These are phyloP conservation scores for Neoarthrinium moseri DNA, from an alignment of 2,329 filamentous ascomycete species.

Conservation along the genomic window DNA sequence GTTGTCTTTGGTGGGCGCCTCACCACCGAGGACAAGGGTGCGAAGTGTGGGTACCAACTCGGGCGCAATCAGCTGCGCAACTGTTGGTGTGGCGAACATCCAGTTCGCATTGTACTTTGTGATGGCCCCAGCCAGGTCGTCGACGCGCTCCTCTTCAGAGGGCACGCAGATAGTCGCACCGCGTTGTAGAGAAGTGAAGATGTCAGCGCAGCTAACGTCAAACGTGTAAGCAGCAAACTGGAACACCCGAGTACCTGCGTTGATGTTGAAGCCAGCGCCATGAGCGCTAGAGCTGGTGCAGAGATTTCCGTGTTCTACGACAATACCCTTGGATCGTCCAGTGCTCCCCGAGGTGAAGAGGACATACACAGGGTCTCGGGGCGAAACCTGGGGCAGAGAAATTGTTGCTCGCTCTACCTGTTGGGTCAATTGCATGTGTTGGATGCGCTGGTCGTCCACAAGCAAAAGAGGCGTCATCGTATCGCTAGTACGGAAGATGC, in stretches of 20 bases:
- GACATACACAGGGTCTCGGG: slow-evolving; percentile 6
- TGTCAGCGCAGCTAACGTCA: slow-evolving; percentile 1
- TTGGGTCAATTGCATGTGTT: no score
- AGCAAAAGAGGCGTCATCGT: no score
- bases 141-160: background rate
- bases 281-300: slow-evolving; percentile 1
- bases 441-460: no score
- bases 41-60: slow-evolving; percentile 1
- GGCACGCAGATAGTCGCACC: slow-evolving; percentile 4
- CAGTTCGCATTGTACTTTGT: background rate
- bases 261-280: background rate
- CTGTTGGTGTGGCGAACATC: background rate
- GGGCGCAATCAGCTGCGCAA: background rate
- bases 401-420: no score
- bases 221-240: slow-evolving; percentile 5
- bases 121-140: background rate
- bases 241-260: slow-evolving; percentile 1
- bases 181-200: background rate
- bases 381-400: slow-evolving; percentile 2
- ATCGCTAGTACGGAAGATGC: no score
- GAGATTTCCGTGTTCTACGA: background rate
- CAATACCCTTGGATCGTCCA: slow-evolving; percentile 1
- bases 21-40: background rate
- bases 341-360: slow-evolving; percentile 3
- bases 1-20: background rate